Conservation (phyloP, 805 yeast genomes). For the Yarrowia keelungensis region DNA sequence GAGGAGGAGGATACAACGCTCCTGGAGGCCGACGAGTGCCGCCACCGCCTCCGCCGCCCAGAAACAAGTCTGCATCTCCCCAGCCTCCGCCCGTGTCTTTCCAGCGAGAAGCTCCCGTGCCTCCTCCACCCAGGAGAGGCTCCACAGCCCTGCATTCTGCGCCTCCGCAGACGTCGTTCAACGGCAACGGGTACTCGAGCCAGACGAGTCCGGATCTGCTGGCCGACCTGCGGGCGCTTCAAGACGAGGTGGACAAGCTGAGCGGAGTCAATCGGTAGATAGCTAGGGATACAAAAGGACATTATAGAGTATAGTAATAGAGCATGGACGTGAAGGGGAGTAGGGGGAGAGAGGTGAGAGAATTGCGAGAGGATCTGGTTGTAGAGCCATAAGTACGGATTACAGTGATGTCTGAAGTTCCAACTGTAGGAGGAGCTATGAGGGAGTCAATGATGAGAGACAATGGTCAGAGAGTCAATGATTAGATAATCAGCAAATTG, state of each 20-base stretch:
- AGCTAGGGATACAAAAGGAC: background rate
- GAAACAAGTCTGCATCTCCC: slow-evolving; percentile 51
- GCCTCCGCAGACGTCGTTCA: slow-evolving; percentile 33
- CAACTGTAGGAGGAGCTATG: too few species aligned
- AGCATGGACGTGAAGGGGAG: background rate
- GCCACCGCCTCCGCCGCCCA: slow-evolving; percentile 45
- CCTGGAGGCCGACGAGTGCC: slow-evolving; percentile 40
- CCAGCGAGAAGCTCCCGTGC: slow-evolving; percentile 32
- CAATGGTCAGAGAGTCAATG: too few species aligned
- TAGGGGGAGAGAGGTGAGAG: too few species aligned
- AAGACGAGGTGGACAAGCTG: slow-evolving; percentile 71
- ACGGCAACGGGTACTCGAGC: slow-evolving; percentile 20
- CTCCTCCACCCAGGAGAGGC: slow-evolving; percentile 31
- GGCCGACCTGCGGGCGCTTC: slow-evolving; percentile 69
- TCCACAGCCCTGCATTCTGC: slow-evolving; percentile 34
- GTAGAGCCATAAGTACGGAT: too few species aligned
- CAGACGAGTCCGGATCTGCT: slow-evolving; percentile 56
- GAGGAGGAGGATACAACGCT: background rate
- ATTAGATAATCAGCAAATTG: too few species aligned
- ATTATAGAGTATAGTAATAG: slow-evolving; percentile 21
- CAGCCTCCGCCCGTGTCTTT: slow-evolving; percentile 42
- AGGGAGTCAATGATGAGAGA: too few species aligned
- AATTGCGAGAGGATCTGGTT: too few species aligned
- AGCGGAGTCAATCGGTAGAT: slow-evolving; percentile 34
- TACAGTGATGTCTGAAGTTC: too few species aligned